Evolutionary conservation across 768 basidiomycete genomes (phyloP).

Genomic region (Psilocybe tampanensis): DNA sequence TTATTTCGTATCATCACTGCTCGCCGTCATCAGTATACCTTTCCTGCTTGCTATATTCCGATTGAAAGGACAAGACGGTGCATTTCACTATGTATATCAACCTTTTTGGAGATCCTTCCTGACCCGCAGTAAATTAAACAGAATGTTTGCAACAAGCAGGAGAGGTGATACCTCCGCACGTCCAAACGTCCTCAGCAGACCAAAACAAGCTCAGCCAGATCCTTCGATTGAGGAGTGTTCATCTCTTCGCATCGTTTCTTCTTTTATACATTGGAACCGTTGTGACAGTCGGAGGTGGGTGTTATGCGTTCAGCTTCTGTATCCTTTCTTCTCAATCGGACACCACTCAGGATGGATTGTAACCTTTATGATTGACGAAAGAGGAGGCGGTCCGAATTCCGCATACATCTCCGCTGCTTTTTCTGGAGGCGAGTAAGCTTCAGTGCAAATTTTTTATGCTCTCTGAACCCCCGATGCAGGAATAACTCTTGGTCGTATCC

Average conservation of each 20-base stretch:
- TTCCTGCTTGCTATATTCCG: too few relatives aligned
- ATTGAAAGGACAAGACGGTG: too few relatives aligned
- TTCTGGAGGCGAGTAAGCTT: slow-evolving; percentile 50
- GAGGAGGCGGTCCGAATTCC: slow-evolving; percentile 38
- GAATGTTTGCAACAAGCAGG: too few relatives aligned
- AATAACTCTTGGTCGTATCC: slow-evolving; percentile 55
- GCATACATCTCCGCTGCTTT: slow-evolving; percentile 59
- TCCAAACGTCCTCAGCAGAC: slow-evolving; percentile 28
- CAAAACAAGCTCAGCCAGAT: slow-evolving; percentile 45
- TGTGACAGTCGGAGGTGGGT: slow-evolving; percentile 48
- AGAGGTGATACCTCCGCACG: slow-evolving; percentile 30
- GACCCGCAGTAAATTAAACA: too few relatives aligned
- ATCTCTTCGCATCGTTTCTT: slow-evolving; percentile 59
- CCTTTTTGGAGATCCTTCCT: too few relatives aligned
- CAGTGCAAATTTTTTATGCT: too few relatives aligned
- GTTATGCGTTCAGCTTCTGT: slow-evolving; percentile 18
- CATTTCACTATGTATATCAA: too few relatives aligned
- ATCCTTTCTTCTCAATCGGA: slow-evolving; percentile 46
- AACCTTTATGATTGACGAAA: slow-evolving; percentile 48
- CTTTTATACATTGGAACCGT: slow-evolving; percentile 67
- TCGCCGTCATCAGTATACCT: too few relatives aligned
- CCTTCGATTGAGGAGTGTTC: slow-evolving; percentile 49
- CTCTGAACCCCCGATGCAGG: slow-evolving; percentile 33
- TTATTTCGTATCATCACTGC: too few relatives aligned
- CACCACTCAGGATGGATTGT: slow-evolving; percentile 70